Conservation (phyloP, 441 rosid species). For the Pelargonium myrrhifolium region DNA sequence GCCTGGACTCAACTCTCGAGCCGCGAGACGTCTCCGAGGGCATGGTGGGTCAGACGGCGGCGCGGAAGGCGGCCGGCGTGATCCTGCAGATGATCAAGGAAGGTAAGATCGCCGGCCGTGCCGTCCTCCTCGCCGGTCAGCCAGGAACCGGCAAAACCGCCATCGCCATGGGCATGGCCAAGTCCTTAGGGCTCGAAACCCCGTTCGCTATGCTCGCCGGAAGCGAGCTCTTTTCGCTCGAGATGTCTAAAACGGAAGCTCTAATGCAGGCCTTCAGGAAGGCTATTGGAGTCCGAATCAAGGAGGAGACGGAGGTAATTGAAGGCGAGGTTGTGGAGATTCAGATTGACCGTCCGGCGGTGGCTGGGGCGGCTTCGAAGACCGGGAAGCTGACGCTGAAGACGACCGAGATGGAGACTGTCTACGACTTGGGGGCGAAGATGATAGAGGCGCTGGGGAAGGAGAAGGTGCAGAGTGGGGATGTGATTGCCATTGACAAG, state of each 20-base stretch:
- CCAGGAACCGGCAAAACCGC: slow-evolving; percentile 95
- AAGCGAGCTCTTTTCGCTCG: slow-evolving; percentile 80
- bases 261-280: slow-evolving; percentile 72
- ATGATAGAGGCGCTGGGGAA: slow-evolving; percentile 81
- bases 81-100: slow-evolving; percentile 85
- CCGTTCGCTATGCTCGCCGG: slow-evolving; percentile 91
- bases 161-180: slow-evolving; percentile 97
- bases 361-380: slow-evolving; percentile 69
- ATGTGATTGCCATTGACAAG: slow-evolving; percentile 79
- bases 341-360: slow-evolving; percentile 78
- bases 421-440: slow-evolving; percentile 84
- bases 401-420: slow-evolving; percentile 93
- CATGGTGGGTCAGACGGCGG: slow-evolving; percentile 75
- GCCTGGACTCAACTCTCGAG: slow-evolving; percentile 27
- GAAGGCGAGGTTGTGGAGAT: slow-evolving; percentile 92
- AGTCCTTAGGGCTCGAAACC: slow-evolving; percentile 83
- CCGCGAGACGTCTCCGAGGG: slow-evolving; percentile 61
- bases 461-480: slow-evolving; percentile 93
- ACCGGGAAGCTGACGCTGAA: slow-evolving; percentile 80
- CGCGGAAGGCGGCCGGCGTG: slow-evolving; percentile 87
- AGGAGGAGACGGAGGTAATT: slow-evolving; percentile 77
- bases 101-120: slow-evolving; percentile 86
- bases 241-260: slow-evolving; percentile 91
- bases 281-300: slow-evolving; percentile 80
- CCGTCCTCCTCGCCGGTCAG: slow-evolving; percentile 80